phyloP scores from a whole-genome alignment of 1,284 basidiomycete genomes.

The Leccinum fuscescens region DNA sequence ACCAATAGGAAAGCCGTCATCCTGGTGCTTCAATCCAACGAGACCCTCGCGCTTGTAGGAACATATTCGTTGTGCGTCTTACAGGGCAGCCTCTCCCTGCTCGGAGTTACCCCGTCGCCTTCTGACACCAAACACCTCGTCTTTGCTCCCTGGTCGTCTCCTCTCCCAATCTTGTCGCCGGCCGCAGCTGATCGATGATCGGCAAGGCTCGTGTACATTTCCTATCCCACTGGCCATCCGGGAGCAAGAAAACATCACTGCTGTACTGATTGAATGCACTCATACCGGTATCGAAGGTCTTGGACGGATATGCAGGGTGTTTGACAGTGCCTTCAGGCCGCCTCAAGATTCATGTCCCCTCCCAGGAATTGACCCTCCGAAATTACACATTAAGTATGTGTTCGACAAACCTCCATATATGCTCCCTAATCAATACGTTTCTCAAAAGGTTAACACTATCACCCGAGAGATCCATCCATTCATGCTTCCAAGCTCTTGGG shows the following conservation, averaged over 20 bases:
- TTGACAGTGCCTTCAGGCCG: conserved; percentile 56
- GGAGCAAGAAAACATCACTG: conserved; percentile 29
- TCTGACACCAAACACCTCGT: conserved; percentile 45
- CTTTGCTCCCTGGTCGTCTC: conserved; percentile 67
- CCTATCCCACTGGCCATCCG: conserved; percentile 12
- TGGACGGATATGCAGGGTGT: conserved; percentile 58
- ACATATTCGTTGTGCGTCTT: conserved; percentile 54
- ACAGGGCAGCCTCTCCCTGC: conserved; percentile 51
- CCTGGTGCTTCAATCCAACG: conserved; percentile 42
- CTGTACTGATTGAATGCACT: conserved; percentile 56
- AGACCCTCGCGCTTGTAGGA: conserved; percentile 61
- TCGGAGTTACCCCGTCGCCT: conserved; percentile 46
- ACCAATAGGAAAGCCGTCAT: conserved; percentile 28
- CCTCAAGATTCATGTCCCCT: conserved; percentile 34
- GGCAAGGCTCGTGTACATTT: conserved; percentile 23
- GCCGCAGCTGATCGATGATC: conserved; percentile 15
- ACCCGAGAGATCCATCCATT: conserved; percentile 49
- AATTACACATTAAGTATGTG: conserved; percentile 54
- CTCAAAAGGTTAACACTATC: conserved; percentile 40
- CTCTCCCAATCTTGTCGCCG: conserved; percentile 54
- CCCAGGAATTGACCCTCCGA: conserved; percentile 44
- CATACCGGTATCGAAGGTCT: conserved; percentile 61
- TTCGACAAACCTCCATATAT: not conserved
- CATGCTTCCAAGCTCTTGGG: conserved; percentile 59
- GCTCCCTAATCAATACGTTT: not conserved